These are phyloP conservation scores for Dictyostelium intermedium DNA, from an alignment of 78 protist genomes.

Conservation along the genomic window DNA sequence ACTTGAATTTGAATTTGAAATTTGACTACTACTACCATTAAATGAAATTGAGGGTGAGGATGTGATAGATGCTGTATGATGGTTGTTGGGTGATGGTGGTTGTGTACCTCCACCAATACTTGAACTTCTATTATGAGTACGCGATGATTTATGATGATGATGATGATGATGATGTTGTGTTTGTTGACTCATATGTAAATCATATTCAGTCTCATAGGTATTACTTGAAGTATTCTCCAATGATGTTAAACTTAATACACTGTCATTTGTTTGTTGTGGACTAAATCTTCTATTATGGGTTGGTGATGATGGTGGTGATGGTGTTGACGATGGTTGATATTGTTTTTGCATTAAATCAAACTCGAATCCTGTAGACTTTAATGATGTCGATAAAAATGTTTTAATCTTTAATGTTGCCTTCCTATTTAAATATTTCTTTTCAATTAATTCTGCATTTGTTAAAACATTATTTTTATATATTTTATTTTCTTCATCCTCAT, in stretches of 20 bases:
- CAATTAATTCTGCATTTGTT: background rate
- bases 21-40: background rate
- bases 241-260: background rate
- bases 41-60: background rate
- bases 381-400: slow-evolving; percentile 35
- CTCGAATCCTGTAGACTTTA: slow-evolving; percentile 10
- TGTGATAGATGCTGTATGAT: background rate
- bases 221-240: background rate
- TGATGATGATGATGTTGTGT: background rate
- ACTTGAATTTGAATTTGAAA: background rate
- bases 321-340: background rate
- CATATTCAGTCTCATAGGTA: background rate
- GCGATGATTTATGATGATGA: background rate
- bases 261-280: background rate
- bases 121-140: background rate
- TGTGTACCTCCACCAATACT: background rate
- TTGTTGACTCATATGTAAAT: background rate
- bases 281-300: background rate
- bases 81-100: background rate
- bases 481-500: background rate
- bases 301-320: slow-evolving; percentile 1
- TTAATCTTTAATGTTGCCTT: slow-evolving; percentile 39
- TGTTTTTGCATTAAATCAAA: slow-evolving; percentile 9
- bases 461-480: background rate
- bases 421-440: slow-evolving; percentile 29